Conservation (phyloP, 108 stramenopile species). For the Discostella pseudostelligera region DNA sequence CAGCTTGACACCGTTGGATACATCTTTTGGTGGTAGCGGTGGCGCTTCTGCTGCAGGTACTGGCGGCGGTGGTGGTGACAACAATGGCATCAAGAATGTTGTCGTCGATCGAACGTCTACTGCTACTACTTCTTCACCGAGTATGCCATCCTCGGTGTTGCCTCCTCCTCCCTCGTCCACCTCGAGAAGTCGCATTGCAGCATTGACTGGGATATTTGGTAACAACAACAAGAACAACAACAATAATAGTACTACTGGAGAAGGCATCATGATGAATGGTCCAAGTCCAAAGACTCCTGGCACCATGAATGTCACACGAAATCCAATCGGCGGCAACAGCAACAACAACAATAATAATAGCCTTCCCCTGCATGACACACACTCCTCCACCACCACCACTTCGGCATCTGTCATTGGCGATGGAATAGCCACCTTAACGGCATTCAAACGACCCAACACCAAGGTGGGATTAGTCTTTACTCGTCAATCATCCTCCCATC, state of each 20-base stretch:
- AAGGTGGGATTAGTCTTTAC: slow-evolving; percentile 49
- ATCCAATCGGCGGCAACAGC: too few relatives aligned
- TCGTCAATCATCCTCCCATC: slow-evolving; percentile 21
- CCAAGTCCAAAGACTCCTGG: neutral
- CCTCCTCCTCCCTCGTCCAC: too few relatives aligned
- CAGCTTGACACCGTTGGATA: slow-evolving; percentile 36
- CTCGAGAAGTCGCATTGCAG: too few relatives aligned
- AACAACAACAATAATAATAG: neutral
- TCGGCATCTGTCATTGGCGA: neutral
- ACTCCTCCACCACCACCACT: slow-evolving; percentile 4
- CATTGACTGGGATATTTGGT: neutral
- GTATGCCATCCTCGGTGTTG: neutral
- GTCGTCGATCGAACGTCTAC: neutral
- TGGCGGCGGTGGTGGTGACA: neutral
- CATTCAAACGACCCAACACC: slow-evolving; percentile 44
- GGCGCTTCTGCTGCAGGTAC: too few relatives aligned
- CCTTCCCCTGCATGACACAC: neutral
- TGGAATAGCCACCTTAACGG: slow-evolving; percentile 39
- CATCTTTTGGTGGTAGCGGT: slow-evolving; percentile 20
- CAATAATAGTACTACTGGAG: neutral
- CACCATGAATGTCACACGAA: neutral
- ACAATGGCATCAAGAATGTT: neutral
- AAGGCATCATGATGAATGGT: neutral
- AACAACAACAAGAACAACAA: neutral
- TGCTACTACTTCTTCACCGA: neutral